Evolutionary conservation across 2,329 filamentous ascomycete species (phyloP), one percentile per base, ranked within the genome.

Genomic region (Mycocentrospora acerina): DNA sequence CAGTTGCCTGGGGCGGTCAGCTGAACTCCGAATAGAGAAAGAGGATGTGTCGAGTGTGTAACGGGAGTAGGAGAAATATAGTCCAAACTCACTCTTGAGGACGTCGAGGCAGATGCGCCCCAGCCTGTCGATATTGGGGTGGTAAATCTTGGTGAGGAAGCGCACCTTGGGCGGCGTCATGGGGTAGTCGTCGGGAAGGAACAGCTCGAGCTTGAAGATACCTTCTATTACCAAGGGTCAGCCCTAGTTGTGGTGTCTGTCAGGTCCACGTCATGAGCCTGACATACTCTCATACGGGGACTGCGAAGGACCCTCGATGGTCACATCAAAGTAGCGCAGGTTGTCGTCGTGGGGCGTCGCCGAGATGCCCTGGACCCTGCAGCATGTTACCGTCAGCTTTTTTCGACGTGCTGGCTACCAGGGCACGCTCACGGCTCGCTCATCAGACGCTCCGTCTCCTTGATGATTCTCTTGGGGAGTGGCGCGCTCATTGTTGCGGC

Each of bases 141-240:
- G 94, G 72, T 97, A 98, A 69, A 98, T 97, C 74, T 95, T 96
- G 58, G 94, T 98, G 35, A 98, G 78, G 72, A 98, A 98, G 38
- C 93, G 88, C 64, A 98, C 96, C 77, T 96, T 96, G 30, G 93
- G 93, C 37, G 93, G 91, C 24, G 90, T 95, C 93, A 98, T 98
- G 28, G 93, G 93, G 68, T 98, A 98, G 74, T 98, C 93, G 63
- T 98, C 93, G 29, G 94, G 94, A 16, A 98, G 80, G 70, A 98
- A 98, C 14, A 98, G 82, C 71, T 98, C 93, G 46, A 97, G 85
- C 71, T 94, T 91, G 78, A 98, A 98, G 50, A 95, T 80, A 32
- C 94, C 93, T 47, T 80, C 82, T 82, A 60, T 33, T 29, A 15
- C 24, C 5, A 9, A 5, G 10, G 32, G 44, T 57, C 18, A 57